These are phyloP conservation scores for Zygosaccharomyces rouxii DNA, from an alignment of 805 yeast genomes.

Conservation along the genomic window DNA sequence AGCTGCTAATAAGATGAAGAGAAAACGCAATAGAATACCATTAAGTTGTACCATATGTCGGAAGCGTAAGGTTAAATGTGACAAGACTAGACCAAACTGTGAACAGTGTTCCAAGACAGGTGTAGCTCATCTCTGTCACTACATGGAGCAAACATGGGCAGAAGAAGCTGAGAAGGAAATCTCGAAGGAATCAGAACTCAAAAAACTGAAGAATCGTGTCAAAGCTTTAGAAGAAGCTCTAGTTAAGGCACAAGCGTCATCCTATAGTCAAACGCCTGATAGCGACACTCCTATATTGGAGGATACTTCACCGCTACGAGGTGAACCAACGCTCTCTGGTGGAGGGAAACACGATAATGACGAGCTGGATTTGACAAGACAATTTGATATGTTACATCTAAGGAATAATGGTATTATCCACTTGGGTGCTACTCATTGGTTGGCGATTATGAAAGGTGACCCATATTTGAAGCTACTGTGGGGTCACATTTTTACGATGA, in stretches of 20 bases:
- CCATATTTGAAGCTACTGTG: conserved; percentile 52
- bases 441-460: conserved; percentile 56
- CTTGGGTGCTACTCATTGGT: conserved; percentile 54
- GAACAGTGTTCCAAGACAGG: conserved; percentile 54
- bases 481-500: conserved; percentile 44
- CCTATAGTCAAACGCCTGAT: conserved; percentile 22
- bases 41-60: conserved; percentile 47
- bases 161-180: conserved; percentile 44
- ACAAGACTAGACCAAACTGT: conserved; percentile 51
- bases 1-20: conserved; percentile 20
- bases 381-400: conserved; percentile 43
- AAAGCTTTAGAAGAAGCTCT: conserved; percentile 48
- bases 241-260: conserved; percentile 25
- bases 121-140: conserved; percentile 53
- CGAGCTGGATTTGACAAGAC: conserved; percentile 39
- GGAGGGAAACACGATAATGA: conserved; percentile 30
- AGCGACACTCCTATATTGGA: conserved; percentile 12
- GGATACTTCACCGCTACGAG: conserved; percentile 4
- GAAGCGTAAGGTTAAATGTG: conserved; percentile 48
- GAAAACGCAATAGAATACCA: conserved; percentile 46
- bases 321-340: conserved; percentile 7
- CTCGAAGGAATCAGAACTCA: conserved; percentile 43
- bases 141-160: conserved; percentile 61
- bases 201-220: conserved; percentile 55
- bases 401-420: conserved; percentile 42